Evolutionary conservation across 768 basidiomycete genomes (phyloP).

Genomic region (Lactarius evosmus): DNA sequence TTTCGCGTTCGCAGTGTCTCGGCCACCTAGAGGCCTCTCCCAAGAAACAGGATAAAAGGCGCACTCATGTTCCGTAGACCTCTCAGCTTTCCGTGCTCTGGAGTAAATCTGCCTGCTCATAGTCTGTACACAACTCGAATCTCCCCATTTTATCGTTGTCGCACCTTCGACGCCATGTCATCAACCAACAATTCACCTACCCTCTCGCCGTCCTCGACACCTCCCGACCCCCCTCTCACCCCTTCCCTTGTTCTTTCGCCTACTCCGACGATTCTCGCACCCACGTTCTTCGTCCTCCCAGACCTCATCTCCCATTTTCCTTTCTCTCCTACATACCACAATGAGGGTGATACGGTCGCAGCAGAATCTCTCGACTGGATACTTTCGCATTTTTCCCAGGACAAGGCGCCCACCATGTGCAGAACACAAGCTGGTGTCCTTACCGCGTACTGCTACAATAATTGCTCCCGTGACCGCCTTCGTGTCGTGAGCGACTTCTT

Average conservation of each 20-base stretch:
- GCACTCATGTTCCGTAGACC: constrained; percentile 5
- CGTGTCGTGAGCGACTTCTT: constrained; percentile 75
- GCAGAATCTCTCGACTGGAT: constrained; percentile 63
- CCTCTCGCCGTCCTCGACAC: constrained; percentile 16
- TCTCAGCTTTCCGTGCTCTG: background rate
- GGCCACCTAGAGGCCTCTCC: background rate
- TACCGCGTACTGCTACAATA: constrained; percentile 62
- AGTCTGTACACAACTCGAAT: background rate
- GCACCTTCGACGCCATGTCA: constrained; percentile 11
- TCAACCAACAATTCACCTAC: constrained; percentile 19
- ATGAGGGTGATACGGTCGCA: constrained; percentile 58
- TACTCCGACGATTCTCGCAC: constrained; percentile 20
- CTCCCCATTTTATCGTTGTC: background rate
- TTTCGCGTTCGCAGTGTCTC: constrained; percentile 9
- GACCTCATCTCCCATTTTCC: constrained; percentile 75
- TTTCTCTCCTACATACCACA: constrained; percentile 54
- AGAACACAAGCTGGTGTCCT: constrained; percentile 71
- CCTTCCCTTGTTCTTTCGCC: constrained; percentile 14
- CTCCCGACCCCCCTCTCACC: constrained; percentile 10
- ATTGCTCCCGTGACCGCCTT: constrained; percentile 56
- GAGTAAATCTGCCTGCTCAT: constrained; percentile 2
- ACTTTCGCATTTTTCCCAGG: constrained; percentile 56
- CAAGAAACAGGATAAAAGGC: constrained; percentile 22
- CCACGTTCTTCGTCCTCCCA: constrained; percentile 44
- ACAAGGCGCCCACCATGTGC: constrained; percentile 56